Percentiles rank a stretch among this genome's conserved stretches.
phyloP scores from a whole-genome alignment of 2,329 filamentous ascomycete genomes.

The Pseudogymnoascus sp. region DNA sequence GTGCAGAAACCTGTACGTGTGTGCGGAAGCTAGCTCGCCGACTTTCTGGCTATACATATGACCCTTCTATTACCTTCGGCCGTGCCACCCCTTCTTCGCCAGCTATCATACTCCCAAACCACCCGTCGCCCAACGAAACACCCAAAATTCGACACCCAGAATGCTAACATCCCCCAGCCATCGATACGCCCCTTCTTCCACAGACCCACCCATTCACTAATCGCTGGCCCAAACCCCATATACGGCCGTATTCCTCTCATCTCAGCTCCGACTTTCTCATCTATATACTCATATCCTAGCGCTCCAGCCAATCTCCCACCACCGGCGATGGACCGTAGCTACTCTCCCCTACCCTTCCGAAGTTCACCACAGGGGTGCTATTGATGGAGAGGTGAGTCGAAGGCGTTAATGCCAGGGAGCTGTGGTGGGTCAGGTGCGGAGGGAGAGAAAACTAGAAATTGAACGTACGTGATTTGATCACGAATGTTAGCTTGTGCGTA shows the following conservation, averaged over 20 bases:
- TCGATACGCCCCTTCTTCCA: no score
- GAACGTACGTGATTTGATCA: neutral
- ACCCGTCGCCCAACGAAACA: neutral
- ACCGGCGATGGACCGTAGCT: no score
- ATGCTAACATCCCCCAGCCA: neutral
- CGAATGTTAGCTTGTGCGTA: neutral
- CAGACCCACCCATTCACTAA: no score
- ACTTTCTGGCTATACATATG: neutral
- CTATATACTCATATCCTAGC: neutral
- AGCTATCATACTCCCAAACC: neutral
- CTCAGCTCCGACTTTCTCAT: no score
- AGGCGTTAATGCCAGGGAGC: no score
- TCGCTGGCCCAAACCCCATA: neutral
- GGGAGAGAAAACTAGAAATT: neutral
- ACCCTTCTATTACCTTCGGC: neutral
- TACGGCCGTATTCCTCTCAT: neutral
- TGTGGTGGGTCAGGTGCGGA: neutral
- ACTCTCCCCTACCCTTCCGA: no score
- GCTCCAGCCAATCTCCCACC: neutral
- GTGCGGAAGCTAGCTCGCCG: neutral
- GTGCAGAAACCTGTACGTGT: no score
- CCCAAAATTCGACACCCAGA: neutral
- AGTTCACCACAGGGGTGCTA: no score
- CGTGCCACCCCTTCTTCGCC: neutral
- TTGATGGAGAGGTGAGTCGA: no score